A percentile compares a stretch with the other conserved stretches of the same genome.
Evolutionary conservation across 73 alveolate genomes (phyloP).

Genomic region (Blepharisma stoltei): DNA sequence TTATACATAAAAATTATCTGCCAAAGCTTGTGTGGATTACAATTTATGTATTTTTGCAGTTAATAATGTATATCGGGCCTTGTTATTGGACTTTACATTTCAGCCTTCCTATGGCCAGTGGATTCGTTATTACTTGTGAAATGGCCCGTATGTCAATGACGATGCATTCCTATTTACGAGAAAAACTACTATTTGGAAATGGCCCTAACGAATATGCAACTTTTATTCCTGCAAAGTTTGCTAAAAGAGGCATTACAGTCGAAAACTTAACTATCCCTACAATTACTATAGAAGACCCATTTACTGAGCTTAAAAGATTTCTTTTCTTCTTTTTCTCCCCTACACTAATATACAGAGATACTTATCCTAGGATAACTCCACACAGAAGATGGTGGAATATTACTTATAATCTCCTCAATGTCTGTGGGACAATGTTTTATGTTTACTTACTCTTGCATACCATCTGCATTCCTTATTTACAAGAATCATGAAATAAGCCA

Average conservation of each 20-base stretch:
- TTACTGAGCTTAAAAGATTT: constrained; percentile 49
- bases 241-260: constrained; percentile 47
- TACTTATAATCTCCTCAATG: constrained; percentile 39
- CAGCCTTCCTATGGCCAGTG: constrained; percentile 59
- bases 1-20: constrained; percentile 20
- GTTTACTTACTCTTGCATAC: constrained; percentile 55
- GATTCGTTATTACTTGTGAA: constrained; percentile 67
- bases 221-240: constrained; percentile 63
- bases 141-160: constrained; percentile 77
- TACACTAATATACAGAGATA: constrained; percentile 75
- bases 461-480: constrained; percentile 40
- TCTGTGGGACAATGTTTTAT: constrained; percentile 50
- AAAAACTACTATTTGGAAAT: constrained; percentile 67
- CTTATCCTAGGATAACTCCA: constrained; percentile 48
- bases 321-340: constrained; percentile 80
- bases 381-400: constrained; percentile 38
- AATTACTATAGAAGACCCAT: constrained; percentile 44
- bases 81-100: constrained; percentile 30
- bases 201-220: constrained; percentile 33
- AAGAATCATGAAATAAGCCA: constrained; percentile 10
- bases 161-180: constrained; percentile 80
- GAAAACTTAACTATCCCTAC: constrained; percentile 59
- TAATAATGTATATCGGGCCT: constrained; percentile 35
- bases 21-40: constrained; percentile 42
- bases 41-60: constrained; percentile 11